phyloP scores from a whole-genome alignment of 148 eudicot species.

The Rhododendron kiyosumense region DNA sequence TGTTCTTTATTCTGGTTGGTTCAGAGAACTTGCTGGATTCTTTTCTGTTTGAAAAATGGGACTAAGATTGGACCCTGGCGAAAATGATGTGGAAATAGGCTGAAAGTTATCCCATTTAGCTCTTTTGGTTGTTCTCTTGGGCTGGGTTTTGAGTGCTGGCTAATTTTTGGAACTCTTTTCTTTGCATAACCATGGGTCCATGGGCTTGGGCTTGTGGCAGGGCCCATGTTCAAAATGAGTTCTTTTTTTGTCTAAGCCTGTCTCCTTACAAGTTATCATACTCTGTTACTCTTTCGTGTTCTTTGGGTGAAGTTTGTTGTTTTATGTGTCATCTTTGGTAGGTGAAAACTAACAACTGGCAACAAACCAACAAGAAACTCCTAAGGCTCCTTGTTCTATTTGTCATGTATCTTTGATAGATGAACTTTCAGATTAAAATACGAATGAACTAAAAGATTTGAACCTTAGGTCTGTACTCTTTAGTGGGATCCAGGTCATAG shows the following conservation, averaged over 20 bases:
- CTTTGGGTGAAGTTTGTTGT: background rate
- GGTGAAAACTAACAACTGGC: slow-evolving; percentile 1
- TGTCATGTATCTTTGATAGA: background rate
- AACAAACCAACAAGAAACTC: background rate
- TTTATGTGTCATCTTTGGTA: background rate
- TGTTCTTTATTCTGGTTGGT: background rate
- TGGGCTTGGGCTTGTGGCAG: background rate
- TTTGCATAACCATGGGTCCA: background rate
- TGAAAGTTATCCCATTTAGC: background rate
- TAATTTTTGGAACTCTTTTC: background rate
- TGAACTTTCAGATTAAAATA: background rate
- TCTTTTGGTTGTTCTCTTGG: background rate
- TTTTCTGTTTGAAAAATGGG: background rate
- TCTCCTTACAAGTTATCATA: background rate
- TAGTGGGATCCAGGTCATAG: slow-evolving; percentile 1
- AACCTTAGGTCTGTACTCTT: background rate
- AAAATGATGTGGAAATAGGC: background rate
- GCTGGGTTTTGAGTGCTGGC: background rate
- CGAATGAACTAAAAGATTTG: background rate
- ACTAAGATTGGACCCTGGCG: background rate
- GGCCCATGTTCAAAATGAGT: background rate
- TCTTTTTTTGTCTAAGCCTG: background rate
- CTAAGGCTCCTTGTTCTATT: background rate
- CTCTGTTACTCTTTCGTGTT: background rate
- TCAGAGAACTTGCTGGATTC: background rate